Conservation (phyloP, 1,284 basidiomycete genomes). For the Schizopora paradoxa region DNA sequence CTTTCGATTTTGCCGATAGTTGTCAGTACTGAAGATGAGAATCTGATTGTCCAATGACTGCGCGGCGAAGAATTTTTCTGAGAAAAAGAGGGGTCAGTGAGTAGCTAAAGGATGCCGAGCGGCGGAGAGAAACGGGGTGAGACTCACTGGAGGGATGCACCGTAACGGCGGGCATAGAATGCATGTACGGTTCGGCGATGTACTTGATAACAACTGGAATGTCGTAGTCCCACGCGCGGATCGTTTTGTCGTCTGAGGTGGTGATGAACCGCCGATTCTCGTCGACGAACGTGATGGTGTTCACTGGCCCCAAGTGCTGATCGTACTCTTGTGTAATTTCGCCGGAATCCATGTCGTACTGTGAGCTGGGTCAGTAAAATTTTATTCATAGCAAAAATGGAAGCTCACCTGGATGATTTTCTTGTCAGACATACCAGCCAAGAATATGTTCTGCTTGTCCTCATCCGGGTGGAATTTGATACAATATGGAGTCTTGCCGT, state of each 20-base stretch:
- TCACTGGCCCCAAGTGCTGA: slow-evolving; percentile 96
- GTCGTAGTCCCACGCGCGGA: slow-evolving; percentile 98
- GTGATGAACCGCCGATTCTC: slow-evolving; percentile 96
- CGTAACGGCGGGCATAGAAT: slow-evolving; percentile 98
- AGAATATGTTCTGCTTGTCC: slow-evolving; percentile 94
- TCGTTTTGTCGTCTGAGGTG: slow-evolving; percentile 98
- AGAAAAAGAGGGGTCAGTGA: slow-evolving; percentile 8
- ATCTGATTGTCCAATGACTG: slow-evolving; percentile 99
- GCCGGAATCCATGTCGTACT: slow-evolving; percentile 93
- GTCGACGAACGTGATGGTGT: slow-evolving; percentile 97
- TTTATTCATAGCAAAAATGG: neutral
- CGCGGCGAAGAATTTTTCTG: slow-evolving; percentile 94
- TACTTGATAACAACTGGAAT: slow-evolving; percentile 99
- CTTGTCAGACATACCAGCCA: slow-evolving; percentile 99
- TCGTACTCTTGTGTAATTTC: slow-evolving; percentile 98
- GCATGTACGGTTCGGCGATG: slow-evolving; percentile 99
- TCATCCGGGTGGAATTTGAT: slow-evolving; percentile 93
- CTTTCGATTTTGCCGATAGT: slow-evolving; percentile 96
- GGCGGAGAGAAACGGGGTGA: slow-evolving; percentile 1
- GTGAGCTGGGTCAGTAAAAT: slow-evolving; percentile 4
- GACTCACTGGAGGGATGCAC: slow-evolving; percentile 87
- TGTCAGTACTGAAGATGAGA: slow-evolving; percentile 92
- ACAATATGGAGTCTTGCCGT: slow-evolving; percentile 95
- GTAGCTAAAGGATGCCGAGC: neutral
- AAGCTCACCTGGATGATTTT: slow-evolving; percentile 88